Evolutionary conservation across 768 basidiomycete genomes (phyloP).

Genomic region (Hebeloma cylindrosporum): DNA sequence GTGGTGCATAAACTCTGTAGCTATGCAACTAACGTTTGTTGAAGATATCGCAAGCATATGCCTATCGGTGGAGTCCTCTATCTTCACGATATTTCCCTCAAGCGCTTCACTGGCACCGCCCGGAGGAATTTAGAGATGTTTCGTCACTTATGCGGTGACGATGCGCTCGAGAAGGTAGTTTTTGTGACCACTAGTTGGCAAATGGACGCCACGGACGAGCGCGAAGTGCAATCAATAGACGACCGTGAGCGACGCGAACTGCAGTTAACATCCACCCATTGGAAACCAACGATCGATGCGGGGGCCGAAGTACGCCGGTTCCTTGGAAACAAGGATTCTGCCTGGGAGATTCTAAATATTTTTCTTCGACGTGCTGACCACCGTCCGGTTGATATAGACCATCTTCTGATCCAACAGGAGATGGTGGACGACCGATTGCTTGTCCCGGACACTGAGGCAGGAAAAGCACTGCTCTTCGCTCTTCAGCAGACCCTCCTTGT

Average conservation of each 20-base stretch:
- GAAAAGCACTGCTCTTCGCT: not conserved
- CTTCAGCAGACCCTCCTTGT: slow-evolving; percentile 1
- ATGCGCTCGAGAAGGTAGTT: slow-evolving; percentile 1
- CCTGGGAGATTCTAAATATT: slow-evolving; percentile 1
- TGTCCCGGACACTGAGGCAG: slow-evolving; percentile 1
- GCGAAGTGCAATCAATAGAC: not conserved
- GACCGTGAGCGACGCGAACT: slow-evolving; percentile 1
- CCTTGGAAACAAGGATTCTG: not conserved
- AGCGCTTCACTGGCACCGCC: slow-evolving; percentile 5
- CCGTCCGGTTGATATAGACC: not conserved
- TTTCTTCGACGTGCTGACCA: not conserved
- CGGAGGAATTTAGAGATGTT: slow-evolving; percentile 6
- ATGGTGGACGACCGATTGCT: not conserved
- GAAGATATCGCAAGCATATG: slow-evolving; percentile 3
- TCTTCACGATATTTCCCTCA: slow-evolving; percentile 9
- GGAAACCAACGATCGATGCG: slow-evolving; percentile 2
- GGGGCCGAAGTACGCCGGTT: not conserved
- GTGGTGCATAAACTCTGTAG: not conserved
- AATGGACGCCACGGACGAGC: not conserved
- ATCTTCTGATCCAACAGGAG: slow-evolving; percentile 2
- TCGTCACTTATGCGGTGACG: not conserved
- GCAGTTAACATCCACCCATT: not conserved
- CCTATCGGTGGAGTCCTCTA: slow-evolving; percentile 8
- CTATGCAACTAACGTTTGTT: not conserved
- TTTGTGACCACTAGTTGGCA: slow-evolving; percentile 9